Percentiles rank a stretch among this genome's conserved stretches.
phyloP scores from a whole-genome alignment of 352 stramenopile genomes.

The Phytophthora vignae region DNA sequence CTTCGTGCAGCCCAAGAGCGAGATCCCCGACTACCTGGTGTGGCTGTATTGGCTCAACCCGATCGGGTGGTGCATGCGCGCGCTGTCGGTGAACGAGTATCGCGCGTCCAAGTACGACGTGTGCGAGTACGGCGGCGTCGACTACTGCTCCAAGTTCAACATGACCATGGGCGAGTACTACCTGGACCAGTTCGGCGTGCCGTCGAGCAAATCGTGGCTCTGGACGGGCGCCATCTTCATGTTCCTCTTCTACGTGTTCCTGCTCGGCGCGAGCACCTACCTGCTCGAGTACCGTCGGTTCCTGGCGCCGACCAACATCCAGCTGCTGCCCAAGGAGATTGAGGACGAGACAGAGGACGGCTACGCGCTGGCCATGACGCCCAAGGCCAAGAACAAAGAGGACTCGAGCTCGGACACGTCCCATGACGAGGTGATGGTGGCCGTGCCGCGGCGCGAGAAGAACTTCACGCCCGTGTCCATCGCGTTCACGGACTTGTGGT shows the following conservation, averaged over 20 bases:
- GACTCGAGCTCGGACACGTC: slow-evolving; percentile 23
- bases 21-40: slow-evolving; percentile 42
- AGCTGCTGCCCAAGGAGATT: slow-evolving; percentile 18
- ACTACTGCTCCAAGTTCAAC: slow-evolving; percentile 45
- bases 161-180: slow-evolving; percentile 48
- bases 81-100: slow-evolving; percentile 57
- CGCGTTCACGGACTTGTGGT: slow-evolving; percentile 46
- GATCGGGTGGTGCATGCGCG: slow-evolving; percentile 51
- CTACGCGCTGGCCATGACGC: slow-evolving; percentile 19
- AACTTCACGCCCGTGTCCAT: slow-evolving; percentile 36
- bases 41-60: slow-evolving; percentile 63
- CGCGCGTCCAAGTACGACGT: slow-evolving; percentile 35
- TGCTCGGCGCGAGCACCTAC: slow-evolving; percentile 41
- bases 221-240: slow-evolving; percentile 40
- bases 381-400: slow-evolving; percentile 17
- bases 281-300: slow-evolving; percentile 40
- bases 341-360: slow-evolving; percentile 22
- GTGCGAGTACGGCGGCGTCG: slow-evolving; percentile 39
- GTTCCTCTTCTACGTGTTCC: slow-evolving; percentile 39
- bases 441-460: slow-evolving; percentile 22
- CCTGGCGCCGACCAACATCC: slow-evolving; percentile 17
- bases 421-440: slow-evolving; percentile 26
- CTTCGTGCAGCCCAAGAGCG: slow-evolving; percentile 47
- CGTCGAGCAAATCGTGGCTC: slow-evolving; percentile 49
- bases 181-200: slow-evolving; percentile 50